phyloP scores from a whole-genome alignment of 805 yeast genomes.

The Metschnikowia gelsemii region DNA sequence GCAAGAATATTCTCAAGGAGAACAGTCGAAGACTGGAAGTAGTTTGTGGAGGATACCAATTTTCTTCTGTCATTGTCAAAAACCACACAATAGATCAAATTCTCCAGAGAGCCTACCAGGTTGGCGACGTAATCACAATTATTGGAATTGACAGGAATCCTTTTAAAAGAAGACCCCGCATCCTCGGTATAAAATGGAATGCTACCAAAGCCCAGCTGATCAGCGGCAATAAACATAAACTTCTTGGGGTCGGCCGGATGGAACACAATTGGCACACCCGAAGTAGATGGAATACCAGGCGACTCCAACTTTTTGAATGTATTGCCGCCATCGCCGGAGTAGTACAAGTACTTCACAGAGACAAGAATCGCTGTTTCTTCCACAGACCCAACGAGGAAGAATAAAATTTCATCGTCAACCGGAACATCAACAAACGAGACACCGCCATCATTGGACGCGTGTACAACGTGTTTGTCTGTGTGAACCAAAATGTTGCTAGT shows the following conservation, averaged over 20 bases:
- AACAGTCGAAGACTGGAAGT: conserved; percentile 41
- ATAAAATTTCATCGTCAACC: conserved; percentile 43
- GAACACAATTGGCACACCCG: conserved; percentile 52
- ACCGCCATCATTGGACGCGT: conserved; percentile 74
- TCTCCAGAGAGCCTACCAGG: conserved; percentile 42
- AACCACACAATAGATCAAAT: conserved; percentile 66
- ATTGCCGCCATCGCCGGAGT: conserved; percentile 68
- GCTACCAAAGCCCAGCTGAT: conserved; percentile 56
- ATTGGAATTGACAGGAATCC: conserved; percentile 51
- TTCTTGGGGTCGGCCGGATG: conserved; percentile 54
- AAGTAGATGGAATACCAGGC: conserved; percentile 40
- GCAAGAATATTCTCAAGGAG: conserved; percentile 66
- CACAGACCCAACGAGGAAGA: conserved; percentile 60
- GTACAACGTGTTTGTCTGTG: conserved; percentile 52
- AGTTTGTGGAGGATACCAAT: conserved; percentile 52
- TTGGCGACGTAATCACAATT: conserved; percentile 69
- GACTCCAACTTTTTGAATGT: conserved; percentile 47
- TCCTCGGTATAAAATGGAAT: conserved; percentile 63
- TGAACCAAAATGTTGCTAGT: conserved; percentile 52
- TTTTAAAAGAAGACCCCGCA: conserved; percentile 62
- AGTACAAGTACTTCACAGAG: conserved; percentile 51
- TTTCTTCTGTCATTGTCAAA: conserved; percentile 33
- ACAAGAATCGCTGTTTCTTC: conserved; percentile 56
- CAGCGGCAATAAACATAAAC: conserved; percentile 69
- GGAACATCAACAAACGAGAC: conserved; percentile 43